Base-by-base conservation (phyloP, 129 eudicot genomes). In the Scalesia atractyloides region DNA sequence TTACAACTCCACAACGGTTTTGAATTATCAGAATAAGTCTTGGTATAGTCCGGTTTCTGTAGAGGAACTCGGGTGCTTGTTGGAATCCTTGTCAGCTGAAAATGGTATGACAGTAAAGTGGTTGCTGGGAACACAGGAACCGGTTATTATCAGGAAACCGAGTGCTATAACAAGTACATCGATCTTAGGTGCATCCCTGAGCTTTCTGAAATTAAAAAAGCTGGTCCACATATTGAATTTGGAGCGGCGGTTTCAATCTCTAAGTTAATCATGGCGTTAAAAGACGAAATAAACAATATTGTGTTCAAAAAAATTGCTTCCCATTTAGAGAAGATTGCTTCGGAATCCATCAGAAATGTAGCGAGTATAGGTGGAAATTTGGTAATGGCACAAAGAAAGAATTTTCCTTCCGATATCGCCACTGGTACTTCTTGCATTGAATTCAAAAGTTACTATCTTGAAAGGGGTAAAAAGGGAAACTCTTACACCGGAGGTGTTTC, bases 331-430 rank as follows among this genome's bases (percentile, higher is more conserved):
- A 90, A 82, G 74, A 64, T 90, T 57, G 98, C 93, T 60, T 66
- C 98, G 16, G 79, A 76, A 57, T 77, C 86, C 16, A 26, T 93
- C 16, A 74, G 97, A 66, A 93, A 93, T 76, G 62, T 84, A n/a
- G 98, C 96, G 17, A 93, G 91, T 75, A 44, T 93, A 50, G 97
- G 97, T 22, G 98, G 98, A 7, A 93, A 93, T 83, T 75, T 93
- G 63, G 88, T 87, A 5, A 93, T 93, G 90, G 90, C 98, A 13
- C 98, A 93, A 72, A 86, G 85, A 70, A 74, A 77, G 18, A 36
- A 71, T 59, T 94, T 94, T 76, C 96, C 98, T 69, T 90, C 98
- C 0, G 97, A 94, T 77, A 88, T 93, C 12, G 89, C 83, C 51
- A 93, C 98, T 1, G 37, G 37, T 93, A 56, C 83, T 93, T 78